These are phyloP conservation scores for Physcia stellaris DNA, from an alignment of 495 filamentous ascomycete species.

Conservation along the genomic window DNA sequence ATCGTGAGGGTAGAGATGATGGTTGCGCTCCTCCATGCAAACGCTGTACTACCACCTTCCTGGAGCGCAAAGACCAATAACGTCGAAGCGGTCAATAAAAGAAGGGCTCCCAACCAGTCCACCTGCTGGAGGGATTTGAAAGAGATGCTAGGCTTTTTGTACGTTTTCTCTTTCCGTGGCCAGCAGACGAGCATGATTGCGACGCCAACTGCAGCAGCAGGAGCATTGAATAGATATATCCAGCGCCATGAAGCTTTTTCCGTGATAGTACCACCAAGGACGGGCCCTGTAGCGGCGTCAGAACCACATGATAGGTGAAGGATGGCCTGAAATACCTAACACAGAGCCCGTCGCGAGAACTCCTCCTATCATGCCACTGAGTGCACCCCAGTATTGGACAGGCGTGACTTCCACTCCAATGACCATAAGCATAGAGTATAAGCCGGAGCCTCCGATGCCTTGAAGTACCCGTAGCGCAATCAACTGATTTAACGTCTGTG, in stretches of 20 bases:
- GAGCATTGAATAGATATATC: too few species aligned
- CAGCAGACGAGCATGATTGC: too few species aligned
- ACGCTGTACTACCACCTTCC: constrained; percentile 39
- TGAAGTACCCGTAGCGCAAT: constrained; percentile 28
- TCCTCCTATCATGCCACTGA: constrained; percentile 4
- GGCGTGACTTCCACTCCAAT: constrained; percentile 32
- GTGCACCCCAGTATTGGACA: constrained; percentile 1
- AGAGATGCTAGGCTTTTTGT: too few species aligned
- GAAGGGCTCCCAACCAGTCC: constrained; percentile 42
- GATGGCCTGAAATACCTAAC: constrained; percentile 4
- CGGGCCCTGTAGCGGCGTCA: too few species aligned
- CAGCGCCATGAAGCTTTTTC: too few species aligned
- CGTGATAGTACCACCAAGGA: too few species aligned
- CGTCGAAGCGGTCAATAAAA: constrained; percentile 39
- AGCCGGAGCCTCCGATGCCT: constrained; percentile 28
- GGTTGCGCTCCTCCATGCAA: constrained; percentile 27
- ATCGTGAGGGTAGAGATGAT: constrained; percentile 30
- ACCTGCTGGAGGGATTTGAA: too few species aligned
- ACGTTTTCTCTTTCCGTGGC: too few species aligned
- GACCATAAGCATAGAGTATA: constrained; percentile 40
- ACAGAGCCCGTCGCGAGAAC: constrained; percentile 4
- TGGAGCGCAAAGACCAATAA: constrained; percentile 47
- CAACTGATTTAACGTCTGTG: constrained; percentile 30
- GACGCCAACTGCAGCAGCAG: too few species aligned
- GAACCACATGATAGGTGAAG: too few species aligned